Evolutionary conservation across 306 rosid species (phyloP).

Genomic region (Corylus heterophylla): DNA sequence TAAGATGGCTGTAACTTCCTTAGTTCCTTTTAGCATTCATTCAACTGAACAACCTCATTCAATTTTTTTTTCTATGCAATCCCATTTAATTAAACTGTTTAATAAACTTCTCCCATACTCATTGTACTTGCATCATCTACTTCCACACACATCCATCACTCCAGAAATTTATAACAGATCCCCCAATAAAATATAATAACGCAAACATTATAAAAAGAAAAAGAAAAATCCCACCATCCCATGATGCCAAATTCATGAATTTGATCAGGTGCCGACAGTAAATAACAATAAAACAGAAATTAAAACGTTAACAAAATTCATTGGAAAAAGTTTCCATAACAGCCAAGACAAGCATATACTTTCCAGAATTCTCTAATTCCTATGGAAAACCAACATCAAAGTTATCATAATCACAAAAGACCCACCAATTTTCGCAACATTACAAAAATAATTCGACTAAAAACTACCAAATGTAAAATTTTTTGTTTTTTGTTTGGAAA

Average conservation of each 20-base stretch:
- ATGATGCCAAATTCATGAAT: neutral
- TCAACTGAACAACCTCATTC: no score
- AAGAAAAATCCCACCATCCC: neutral
- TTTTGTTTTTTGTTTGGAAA: neutral
- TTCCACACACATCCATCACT: neutral
- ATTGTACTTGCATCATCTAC: neutral
- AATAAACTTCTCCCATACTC: neutral
- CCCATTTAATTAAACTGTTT: neutral
- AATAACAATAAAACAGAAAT: neutral
- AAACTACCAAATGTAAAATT: neutral
- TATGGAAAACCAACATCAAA: no score
- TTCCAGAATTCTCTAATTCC: neutral
- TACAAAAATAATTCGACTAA: neutral
- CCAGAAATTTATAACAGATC: neutral
- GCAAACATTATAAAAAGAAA: neutral
- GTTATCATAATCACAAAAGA: neutral
- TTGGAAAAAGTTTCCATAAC: neutral
- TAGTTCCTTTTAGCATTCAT: no score
- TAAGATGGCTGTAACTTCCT: no score
- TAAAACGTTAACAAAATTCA: neutral
- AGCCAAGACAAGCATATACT: no score
- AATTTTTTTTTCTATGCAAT: no score
- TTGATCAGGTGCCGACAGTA: no score
- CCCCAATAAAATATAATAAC: neutral
- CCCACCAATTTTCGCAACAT: neutral